Conservation (phyloP, 805 yeast genomes). For the Yamadazyma sp. region DNA sequence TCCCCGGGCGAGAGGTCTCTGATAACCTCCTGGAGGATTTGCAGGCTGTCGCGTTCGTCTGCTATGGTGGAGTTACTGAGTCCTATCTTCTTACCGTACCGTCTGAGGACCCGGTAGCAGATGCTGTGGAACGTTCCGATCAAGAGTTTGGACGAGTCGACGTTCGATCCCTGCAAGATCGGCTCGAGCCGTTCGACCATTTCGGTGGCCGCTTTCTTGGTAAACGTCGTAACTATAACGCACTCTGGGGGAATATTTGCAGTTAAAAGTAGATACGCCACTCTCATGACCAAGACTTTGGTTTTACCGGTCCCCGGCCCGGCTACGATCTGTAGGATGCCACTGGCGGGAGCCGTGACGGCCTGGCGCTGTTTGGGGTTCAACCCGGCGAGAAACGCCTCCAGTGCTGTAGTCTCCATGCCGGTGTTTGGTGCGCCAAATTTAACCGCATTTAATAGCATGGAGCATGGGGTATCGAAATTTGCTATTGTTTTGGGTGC, state of each 20-base stretch:
- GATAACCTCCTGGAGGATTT: constrained; percentile 45
- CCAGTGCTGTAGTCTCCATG: no score
- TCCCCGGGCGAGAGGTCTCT: constrained; percentile 22
- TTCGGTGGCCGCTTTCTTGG: constrained; percentile 89
- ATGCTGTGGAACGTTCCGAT: constrained; percentile 92
- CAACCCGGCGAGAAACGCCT: constrained; percentile 21
- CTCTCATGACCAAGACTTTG: constrained; percentile 74
- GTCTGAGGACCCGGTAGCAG: constrained; percentile 59
- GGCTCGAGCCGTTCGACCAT: constrained; percentile 60
- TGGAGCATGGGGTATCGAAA: no score
- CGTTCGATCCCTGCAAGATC: constrained; percentile 32
- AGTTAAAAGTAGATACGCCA: constrained; percentile 61
- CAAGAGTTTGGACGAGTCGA: constrained; percentile 47
- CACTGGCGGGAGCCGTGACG: constrained; percentile 37
- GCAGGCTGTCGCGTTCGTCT: constrained; percentile 60
- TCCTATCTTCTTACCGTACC: constrained; percentile 54
- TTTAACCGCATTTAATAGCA: background rate
- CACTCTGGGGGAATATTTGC: constrained; percentile 55
- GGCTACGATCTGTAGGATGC: constrained; percentile 51
- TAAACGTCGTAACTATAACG: constrained; percentile 86
- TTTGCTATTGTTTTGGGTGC: background rate
- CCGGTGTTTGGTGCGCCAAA: no score
- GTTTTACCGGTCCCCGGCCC: constrained; percentile 80
- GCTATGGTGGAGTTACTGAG: constrained; percentile 52
- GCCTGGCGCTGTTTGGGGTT: constrained; percentile 46